phyloP scores from a whole-genome alignment of 305 asterid genomes.

The Solanum aculeatissimum region DNA sequence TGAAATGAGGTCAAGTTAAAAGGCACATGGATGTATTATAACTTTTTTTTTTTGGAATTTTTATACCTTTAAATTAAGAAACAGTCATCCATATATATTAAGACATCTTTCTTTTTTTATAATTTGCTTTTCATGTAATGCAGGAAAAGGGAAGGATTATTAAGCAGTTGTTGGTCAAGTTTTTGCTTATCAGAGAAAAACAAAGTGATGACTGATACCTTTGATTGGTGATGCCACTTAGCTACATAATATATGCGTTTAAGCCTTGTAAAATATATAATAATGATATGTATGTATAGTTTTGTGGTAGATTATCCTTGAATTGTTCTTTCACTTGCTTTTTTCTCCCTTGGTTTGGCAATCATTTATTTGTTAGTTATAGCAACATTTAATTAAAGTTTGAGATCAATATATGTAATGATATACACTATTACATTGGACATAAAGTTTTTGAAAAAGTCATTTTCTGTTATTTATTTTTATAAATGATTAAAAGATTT shows the following conservation, averaged over 20 bases:
- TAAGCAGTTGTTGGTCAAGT: slow-evolving; percentile 27
- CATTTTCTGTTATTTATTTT: background rate
- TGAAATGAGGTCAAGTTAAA: no score
- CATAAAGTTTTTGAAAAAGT: background rate
- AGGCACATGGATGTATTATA: no score
- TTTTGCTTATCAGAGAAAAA: slow-evolving; percentile 7
- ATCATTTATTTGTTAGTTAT: background rate
- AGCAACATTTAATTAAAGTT: background rate
- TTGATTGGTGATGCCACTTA: background rate
- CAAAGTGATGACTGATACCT: background rate
- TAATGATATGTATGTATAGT: background rate
- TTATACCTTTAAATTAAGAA: background rate
- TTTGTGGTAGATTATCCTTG: background rate
- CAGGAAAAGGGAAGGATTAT: slow-evolving; percentile 32
- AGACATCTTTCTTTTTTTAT: background rate
- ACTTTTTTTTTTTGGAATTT: no score
- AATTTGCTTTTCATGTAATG: background rate
- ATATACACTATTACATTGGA: background rate
- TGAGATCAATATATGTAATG: background rate
- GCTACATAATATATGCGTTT: background rate
- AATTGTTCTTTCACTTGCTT: background rate
- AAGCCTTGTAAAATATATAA: background rate
- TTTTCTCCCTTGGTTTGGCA: background rate
- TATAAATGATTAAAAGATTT: no score
- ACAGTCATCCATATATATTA: background rate